phyloP scores from a whole-genome alignment of 2,329 filamentous ascomycete species.

The Aspergillus aculeatinus region DNA sequence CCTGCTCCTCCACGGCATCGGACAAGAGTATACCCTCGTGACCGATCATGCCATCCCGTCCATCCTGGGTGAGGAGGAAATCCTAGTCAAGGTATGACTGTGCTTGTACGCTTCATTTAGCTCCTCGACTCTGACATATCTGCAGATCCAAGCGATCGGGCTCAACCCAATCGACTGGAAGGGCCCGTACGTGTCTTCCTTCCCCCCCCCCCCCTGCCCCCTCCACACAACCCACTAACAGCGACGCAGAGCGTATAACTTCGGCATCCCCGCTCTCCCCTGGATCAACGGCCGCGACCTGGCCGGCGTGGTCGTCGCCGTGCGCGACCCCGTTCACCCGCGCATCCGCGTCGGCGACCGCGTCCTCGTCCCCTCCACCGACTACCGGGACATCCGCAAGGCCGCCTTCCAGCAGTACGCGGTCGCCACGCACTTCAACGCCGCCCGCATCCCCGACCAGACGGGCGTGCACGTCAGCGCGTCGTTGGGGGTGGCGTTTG shows the following conservation, averaged over 20 bases:
- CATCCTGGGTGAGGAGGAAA: conserved; percentile 49
- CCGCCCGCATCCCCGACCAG: conserved; percentile 58
- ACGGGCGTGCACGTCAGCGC: conserved; percentile 58
- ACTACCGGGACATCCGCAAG: conserved; percentile 71
- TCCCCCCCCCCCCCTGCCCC: neutral
- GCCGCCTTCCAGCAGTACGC: conserved; percentile 71
- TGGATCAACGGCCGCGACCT: conserved; percentile 70
- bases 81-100: conserved; percentile 56
- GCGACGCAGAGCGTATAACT: conserved; percentile 62
- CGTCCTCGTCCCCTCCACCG: conserved; percentile 66
- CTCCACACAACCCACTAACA: neutral
- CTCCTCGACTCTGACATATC: too few relatives aligned
- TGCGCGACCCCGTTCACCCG: conserved; percentile 40
- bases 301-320: conserved; percentile 62
- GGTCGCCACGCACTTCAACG: conserved; percentile 64
- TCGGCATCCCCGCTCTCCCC: conserved; percentile 66
- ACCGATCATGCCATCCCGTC: conserved; percentile 49
- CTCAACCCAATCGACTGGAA: conserved; percentile 79
- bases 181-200: conserved; percentile 58
- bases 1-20: conserved; percentile 51
- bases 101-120: neutral
- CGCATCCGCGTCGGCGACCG: conserved; percentile 58
- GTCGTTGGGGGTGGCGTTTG: conserved; percentile 68
- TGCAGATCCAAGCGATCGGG: conserved; percentile 59
- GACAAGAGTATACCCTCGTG: conserved; percentile 52